Base-by-base conservation (phyloP, 148 eudicot genomes). In the Chenopodium berlandieri region DNA sequence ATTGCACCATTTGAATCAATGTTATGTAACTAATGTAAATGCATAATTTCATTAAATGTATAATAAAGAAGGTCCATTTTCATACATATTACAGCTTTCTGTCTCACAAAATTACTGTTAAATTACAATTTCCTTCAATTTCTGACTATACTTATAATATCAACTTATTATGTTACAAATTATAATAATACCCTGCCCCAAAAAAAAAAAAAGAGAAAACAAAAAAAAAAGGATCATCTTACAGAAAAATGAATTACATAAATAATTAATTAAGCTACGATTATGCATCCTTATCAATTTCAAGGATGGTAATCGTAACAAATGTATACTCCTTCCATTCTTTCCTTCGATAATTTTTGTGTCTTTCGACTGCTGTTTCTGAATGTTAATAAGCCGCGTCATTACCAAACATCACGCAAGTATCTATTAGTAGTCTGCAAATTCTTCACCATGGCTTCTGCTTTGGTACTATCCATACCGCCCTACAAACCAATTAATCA, bases 341-440 rank as follows among this genome's bases (percentile, higher is more conserved):
- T 48, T 3, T 72, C 68, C 78, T 19, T 77, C 9, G 11, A 69
- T 46, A 54, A 1, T 14, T 52, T 40, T 37, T 8, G 4, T 37
- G 37, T 71, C 20, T 40, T 69, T 37, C 52, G 11, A 17, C 11
- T 44, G 62, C 23, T 40, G n/a, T 7, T 16, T 79, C 12, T 22
- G 27, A 10, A 52, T 37, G 17, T 12, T 66, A 17, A 40, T 40
- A 64, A 25, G 30, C 56, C 2, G 63, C 1, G 64, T 44, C 48
- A 77, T 82, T 73, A 95, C 98, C 98, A 95, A 48, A 93, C 97
- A 58, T 95, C 98, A 20, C 98, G 97, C 84, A 95, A 73, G 75
- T 95, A 95, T 76, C 98, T 91, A 75, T 93, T 94, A 0, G 74
- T 91, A 83, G 83, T 93, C 69, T 92, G 97, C 88, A 95, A 85